phyloP scores from a whole-genome alignment of 331 rosid genomes.

The Spiraea crenata region DNA sequence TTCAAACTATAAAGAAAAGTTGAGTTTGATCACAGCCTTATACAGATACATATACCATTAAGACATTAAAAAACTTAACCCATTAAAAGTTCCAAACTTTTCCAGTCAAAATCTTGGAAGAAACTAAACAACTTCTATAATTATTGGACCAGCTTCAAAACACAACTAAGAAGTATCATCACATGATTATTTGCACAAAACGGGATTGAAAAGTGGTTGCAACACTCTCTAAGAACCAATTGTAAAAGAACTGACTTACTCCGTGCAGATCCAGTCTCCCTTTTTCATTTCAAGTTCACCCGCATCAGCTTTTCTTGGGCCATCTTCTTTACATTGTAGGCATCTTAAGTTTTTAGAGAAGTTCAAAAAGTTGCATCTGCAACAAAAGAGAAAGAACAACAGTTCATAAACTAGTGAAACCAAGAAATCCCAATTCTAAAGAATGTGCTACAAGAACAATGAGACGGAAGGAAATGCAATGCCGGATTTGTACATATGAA shows the following conservation, averaged over 20 bases:
- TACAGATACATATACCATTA: not conserved
- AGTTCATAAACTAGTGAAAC: constrained; percentile 11
- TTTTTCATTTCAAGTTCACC: constrained; percentile 46
- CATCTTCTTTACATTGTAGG: constrained; percentile 57
- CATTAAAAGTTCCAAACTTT: not conserved
- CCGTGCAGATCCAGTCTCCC: constrained; percentile 86
- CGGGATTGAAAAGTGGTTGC: not conserved
- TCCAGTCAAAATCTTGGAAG: not conserved
- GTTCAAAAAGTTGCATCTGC: constrained; percentile 89
- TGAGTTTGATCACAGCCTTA: not conserved
- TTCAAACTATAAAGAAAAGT: not conserved
- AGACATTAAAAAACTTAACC: not conserved
- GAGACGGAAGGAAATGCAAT: not conserved
- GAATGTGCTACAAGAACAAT: constrained; percentile 8
- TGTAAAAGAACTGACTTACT: constrained; percentile 50
- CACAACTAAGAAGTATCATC: not conserved
- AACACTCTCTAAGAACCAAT: constrained; percentile 1
- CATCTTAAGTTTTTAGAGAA: constrained; percentile 61
- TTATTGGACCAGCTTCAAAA: not conserved
- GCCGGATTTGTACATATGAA: not conserved
- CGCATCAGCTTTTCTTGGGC: constrained; percentile 39
- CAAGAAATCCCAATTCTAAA: not conserved
- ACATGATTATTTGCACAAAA: not conserved
- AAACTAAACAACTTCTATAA: not conserved
- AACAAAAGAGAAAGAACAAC: constrained; percentile 19